These are phyloP conservation scores for Colletotrichum musae DNA, from an alignment of 2,329 filamentous ascomycete genomes.

Conservation along the genomic window DNA sequence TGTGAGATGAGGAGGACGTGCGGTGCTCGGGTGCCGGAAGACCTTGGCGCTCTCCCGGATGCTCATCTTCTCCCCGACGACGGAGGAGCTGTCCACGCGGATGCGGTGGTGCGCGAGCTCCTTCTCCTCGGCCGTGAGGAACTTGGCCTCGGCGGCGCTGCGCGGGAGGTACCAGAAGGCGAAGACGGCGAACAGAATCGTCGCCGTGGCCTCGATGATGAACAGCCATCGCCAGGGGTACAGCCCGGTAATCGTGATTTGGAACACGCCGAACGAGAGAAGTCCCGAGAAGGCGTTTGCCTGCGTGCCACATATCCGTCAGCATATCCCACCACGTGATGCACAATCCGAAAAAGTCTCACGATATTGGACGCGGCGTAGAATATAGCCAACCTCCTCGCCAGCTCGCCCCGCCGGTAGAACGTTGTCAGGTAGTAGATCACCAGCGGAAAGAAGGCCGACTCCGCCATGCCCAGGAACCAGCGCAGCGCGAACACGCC, in stretches of 20 bases:
- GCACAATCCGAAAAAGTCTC: too few species aligned
- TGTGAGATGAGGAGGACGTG: conserved; percentile 58
- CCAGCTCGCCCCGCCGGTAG: conserved; percentile 41
- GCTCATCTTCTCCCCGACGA: conserved; percentile 67
- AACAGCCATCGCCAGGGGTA: conserved; percentile 66
- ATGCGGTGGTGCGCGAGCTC: conserved; percentile 80
- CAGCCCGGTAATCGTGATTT: conserved; percentile 60
- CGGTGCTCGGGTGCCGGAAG: conserved; percentile 63
- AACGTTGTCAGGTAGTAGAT: conserved; percentile 43
- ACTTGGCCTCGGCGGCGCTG: conserved; percentile 74
- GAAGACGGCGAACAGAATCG: conserved; percentile 73
- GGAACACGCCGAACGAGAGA: conserved; percentile 46
- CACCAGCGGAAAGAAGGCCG: conserved; percentile 42
- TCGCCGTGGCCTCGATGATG: conserved; percentile 68
- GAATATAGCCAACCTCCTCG: conserved; percentile 41
- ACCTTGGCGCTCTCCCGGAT: conserved; percentile 66
- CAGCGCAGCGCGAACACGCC: conserved; percentile 42
- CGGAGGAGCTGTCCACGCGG: conserved; percentile 79
- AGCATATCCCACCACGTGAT: too few species aligned
- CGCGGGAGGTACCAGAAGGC: conserved; percentile 79
- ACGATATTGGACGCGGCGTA: too few species aligned
- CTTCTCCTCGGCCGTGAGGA: conserved; percentile 77
- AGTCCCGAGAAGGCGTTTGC: conserved; percentile 38
- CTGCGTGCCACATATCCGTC: conserved; percentile 2
- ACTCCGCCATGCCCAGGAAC: conserved; percentile 43